Conservation (phyloP, 202 grass and related monocot genomes). For the Schoenoplectus triqueter region DNA sequence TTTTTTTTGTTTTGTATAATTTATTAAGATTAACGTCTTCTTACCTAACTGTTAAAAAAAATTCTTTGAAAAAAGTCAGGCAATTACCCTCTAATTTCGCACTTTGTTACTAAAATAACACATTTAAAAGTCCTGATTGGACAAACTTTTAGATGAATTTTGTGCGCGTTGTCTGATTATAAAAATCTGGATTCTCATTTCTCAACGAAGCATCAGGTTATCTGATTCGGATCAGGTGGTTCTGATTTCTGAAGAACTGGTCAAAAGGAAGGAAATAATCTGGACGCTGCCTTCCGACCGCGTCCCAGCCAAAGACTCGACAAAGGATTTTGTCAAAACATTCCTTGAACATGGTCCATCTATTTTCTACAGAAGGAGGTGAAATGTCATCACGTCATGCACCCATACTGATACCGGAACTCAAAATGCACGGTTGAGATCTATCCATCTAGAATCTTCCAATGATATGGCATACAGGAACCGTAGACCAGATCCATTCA, state of each 20-base stretch:
- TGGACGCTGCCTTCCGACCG: constrained; percentile 13
- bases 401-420: too few species aligned
- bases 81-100: too few species aligned
- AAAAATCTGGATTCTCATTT: background rate
- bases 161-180: background rate
- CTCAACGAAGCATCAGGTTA: constrained; percentile 2
- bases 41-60: too few species aligned
- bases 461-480: too few species aligned
- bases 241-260: background rate
- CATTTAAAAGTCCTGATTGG: too few species aligned
- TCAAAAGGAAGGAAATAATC: background rate
- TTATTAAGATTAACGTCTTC: too few species aligned
- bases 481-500: background rate
- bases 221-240: background rate
- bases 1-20: too few species aligned
- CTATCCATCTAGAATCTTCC: background rate
- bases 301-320: constrained; percentile 24
- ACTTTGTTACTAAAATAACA: too few species aligned
- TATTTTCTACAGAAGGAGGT: background rate
- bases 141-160: background rate
- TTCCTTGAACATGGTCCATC: constrained; percentile 15
- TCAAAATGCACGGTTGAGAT: background rate
- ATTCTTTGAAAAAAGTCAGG: too few species aligned
- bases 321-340: background rate
- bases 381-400: background rate